Percentiles rank a stretch among this genome's conserved stretches.
phyloP scores from a whole-genome alignment of 2,329 filamentous ascomycete genomes.

The Botrytis medusae region DNA sequence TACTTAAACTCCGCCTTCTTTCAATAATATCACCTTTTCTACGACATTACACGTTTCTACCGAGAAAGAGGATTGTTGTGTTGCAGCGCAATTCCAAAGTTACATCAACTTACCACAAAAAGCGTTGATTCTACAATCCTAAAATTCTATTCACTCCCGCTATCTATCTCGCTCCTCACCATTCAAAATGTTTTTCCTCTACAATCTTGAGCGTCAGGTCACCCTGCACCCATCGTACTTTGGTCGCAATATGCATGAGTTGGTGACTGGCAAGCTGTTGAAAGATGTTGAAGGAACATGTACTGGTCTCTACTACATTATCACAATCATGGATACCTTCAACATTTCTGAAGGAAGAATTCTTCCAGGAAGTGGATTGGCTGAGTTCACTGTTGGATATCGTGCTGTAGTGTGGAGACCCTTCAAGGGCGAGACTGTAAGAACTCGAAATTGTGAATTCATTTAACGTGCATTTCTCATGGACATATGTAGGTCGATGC shows the following conservation, averaged over 20 bases:
- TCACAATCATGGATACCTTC: constrained; percentile 95
- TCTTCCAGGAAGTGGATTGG: constrained; percentile 84
- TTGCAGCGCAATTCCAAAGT: neutral
- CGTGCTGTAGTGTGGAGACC: constrained; percentile 96
- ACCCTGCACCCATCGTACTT: constrained; percentile 97
- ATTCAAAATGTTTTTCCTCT: constrained; percentile 87
- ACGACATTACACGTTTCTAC: neutral
- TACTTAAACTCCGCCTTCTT: neutral
- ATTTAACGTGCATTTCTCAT: constrained; percentile 29
- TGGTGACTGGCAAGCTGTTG: constrained; percentile 85
- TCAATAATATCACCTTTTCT: neutral
- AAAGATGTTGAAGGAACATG: constrained; percentile 94
- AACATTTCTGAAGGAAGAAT: constrained; percentile 93
- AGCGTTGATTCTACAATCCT: constrained; percentile 12
- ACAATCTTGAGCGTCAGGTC: constrained; percentile 92
- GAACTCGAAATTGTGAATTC: constrained; percentile 36
- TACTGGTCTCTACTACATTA: constrained; percentile 94
- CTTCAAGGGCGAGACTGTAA: constrained; percentile 96
- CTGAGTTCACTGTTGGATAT: constrained; percentile 93
- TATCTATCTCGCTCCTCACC: neutral
- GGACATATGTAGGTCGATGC: constrained; percentile 73
- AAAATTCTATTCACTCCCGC: neutral
- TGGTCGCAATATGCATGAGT: constrained; percentile 86
- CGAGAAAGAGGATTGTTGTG: constrained; percentile 4
- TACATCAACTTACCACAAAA: neutral